phyloP scores from a whole-genome alignment of 73 alveolate species.

The Effrenium voratum region DNA sequence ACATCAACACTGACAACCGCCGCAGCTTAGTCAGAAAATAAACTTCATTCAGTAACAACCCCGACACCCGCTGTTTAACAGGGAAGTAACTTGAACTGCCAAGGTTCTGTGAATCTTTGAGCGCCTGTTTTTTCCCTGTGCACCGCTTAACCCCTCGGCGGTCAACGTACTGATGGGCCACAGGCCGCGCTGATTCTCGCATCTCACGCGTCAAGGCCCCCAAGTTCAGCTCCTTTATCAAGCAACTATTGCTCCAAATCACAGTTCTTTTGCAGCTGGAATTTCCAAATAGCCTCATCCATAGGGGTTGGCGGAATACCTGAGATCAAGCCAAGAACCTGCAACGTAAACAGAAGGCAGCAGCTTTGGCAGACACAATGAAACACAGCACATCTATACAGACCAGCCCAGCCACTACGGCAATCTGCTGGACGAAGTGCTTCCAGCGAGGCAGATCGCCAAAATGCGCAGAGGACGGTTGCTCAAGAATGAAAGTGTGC shows the following conservation, averaged over 20 bases:
- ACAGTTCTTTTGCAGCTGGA: no score
- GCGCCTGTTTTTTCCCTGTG: not conserved
- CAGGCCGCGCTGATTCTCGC: not conserved
- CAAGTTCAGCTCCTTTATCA: not conserved
- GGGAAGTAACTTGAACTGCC: not conserved
- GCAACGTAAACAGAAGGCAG: no score
- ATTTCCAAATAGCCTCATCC: no score
- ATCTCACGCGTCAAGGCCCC: not conserved
- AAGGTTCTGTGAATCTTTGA: not conserved
- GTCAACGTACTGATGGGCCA: not conserved
- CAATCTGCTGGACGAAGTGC: not conserved
- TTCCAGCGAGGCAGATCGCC: conserved; percentile 23
- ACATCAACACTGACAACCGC: not conserved
- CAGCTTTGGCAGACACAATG: no score
- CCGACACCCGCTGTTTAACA: not conserved
- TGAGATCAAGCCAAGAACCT: no score
- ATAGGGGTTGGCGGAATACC: no score
- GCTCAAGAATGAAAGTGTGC: conserved; percentile 18
- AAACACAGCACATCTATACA: no score
- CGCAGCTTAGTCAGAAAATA: not conserved
- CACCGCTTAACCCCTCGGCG: not conserved
- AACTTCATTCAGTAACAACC: not conserved
- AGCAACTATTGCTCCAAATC: not conserved
- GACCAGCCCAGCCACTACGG: no score
- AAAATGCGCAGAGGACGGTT: not conserved